Conservation (phyloP, 148 eudicot genomes). For the Heliosperma pusillum region DNA sequence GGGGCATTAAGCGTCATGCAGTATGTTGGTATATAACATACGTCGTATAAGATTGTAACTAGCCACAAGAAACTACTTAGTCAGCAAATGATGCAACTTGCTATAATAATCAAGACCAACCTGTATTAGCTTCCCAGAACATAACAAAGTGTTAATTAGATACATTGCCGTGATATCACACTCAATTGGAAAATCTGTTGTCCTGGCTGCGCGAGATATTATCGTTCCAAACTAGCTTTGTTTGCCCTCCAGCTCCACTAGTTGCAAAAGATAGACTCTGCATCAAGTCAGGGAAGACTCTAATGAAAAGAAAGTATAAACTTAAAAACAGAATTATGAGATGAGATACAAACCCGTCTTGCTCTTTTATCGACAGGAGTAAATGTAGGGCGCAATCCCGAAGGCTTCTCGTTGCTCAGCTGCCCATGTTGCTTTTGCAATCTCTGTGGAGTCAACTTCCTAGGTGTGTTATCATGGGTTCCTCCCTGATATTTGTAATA, state of each 20-base stretch:
- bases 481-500: constrained; percentile 60
- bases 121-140: constrained; percentile 16
- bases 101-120: constrained; percentile 9
- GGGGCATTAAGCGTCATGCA: not conserved
- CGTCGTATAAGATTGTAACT: constrained; percentile 7
- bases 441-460: constrained; percentile 40
- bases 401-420: constrained; percentile 43
- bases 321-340: not conserved
- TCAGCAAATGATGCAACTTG: constrained; percentile 9
- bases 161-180: constrained; percentile 10
- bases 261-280: constrained; percentile 73
- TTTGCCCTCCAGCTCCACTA: constrained; percentile 69
- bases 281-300: constrained; percentile 21
- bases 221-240: constrained; percentile 77
- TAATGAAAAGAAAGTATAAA: not conserved
- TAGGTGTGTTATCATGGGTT: constrained; percentile 39
- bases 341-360: constrained; percentile 49
- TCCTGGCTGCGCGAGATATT: constrained; percentile 23
- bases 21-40: constrained; percentile 3
- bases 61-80: constrained; percentile 4
- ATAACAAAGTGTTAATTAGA: constrained; percentile 5
- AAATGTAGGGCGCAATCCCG: constrained; percentile 33
- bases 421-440: constrained; percentile 44
- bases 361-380: constrained; percentile 92
- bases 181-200: constrained; percentile 10